Evolutionary conservation across 2,329 filamentous ascomycete genomes (phyloP), one percentile per base, ranked within the genome.

Genomic region (Epichloe baconii): DNA sequence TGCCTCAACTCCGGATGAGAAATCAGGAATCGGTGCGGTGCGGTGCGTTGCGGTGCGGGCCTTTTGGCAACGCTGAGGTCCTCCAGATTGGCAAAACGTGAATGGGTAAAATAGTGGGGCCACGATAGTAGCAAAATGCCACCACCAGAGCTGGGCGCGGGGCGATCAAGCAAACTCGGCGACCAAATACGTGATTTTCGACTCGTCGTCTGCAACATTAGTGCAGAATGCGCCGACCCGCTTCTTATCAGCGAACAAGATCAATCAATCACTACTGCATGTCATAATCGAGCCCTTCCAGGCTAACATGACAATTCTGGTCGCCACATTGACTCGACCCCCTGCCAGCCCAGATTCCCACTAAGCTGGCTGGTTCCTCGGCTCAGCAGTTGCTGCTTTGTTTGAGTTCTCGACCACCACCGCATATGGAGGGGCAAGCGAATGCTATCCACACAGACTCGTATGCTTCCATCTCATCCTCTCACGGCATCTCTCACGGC

Each of bases 341-440:
- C 26, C 26, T 31, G 26, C 7, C 26, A 3, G 26, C 26, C 26
- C 8, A 23, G 15, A 15, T 43, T 43, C 19, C 41, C 48, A 36
- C 35, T 38, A 41, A 19, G 19, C n/a, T 21, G 37, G 15, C 46
- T 21, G 38, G 38, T 42, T 46, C 54, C 53, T 56, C 54, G 47
- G 53, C 50, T 51, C 53, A 45, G 48, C 49, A 40, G 45, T 44
- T 7, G 23, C 21, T 37, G 46, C 46, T 19, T 31, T 31, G 26
- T 11, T 31, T 21, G 23, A 21, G 21, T 26, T 31, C 35, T 41
- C 34, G 19, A 51, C 48, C 48, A 40, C 31, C 21, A 31, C 45
- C 23, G 15, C 44, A 43, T 34, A 43, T 53, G 42, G 52, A 49
- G 43, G 42, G 48, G 46, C 45, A 45, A 44, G 41, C 51, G 46